A percentile compares a stretch with the other conserved stretches of the same genome.
These are phyloP conservation scores for Platanus orientalis DNA, from an alignment of 164 flowering plant genomes.

Conservation along the genomic window DNA sequence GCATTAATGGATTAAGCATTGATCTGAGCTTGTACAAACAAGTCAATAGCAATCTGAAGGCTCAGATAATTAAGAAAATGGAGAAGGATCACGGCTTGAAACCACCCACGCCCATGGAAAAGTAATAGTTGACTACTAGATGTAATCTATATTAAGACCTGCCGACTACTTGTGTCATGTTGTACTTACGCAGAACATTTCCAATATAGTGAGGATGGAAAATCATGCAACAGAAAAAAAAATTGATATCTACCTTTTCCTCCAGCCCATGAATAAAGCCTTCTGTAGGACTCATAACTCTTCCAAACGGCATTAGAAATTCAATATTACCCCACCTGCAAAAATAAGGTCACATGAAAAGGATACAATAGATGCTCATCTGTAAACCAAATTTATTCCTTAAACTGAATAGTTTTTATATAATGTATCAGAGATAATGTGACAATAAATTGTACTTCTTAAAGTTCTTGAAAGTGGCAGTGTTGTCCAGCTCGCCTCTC, in stretches of 20 bases:
- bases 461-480: constrained; percentile 98
- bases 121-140: too few relatives aligned
- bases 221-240: neutral
- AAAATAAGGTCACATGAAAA: neutral
- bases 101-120: too few relatives aligned
- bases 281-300: constrained; percentile 86
- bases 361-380: neutral
- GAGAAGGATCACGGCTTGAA: too few relatives aligned
- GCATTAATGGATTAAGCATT: too few relatives aligned
- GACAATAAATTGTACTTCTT: constrained; percentile 52
- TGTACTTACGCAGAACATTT: neutral
- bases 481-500: constrained; percentile 99
- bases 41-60: too few relatives aligned
- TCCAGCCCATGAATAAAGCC: constrained; percentile 82
- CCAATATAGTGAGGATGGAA: too few relatives aligned
- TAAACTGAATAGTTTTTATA: neutral
- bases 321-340: constrained; percentile 85
- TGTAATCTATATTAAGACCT: neutral
- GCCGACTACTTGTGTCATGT: neutral
- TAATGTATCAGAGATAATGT: neutral
- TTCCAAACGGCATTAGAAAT: constrained; percentile 93
- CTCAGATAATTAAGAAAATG: too few relatives aligned
- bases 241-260: constrained; percentile 57
- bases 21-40: too few relatives aligned
- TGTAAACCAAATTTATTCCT: neutral